Evolutionary conservation across 257 asterid species (phyloP).

Genomic region (Salvia rosmarinus): DNA sequence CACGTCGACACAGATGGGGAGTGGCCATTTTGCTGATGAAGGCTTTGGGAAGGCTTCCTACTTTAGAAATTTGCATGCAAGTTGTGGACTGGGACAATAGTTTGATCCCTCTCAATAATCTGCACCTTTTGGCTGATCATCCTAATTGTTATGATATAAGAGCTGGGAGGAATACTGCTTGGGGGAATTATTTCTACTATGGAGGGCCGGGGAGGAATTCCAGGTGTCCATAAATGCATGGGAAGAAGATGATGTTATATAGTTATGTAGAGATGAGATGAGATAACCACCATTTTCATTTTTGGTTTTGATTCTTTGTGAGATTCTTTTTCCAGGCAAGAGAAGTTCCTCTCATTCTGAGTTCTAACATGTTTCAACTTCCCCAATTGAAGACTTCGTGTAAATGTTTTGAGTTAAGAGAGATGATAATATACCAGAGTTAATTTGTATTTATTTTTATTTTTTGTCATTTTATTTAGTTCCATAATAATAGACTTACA

Average conservation of each 20-base stretch:
- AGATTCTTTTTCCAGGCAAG: conserved; percentile 45
- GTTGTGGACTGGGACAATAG: conserved; percentile 95
- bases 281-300: conserved; percentile 1
- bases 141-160: conserved; percentile 76
- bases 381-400: conserved; percentile 47
- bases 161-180: conserved; percentile 80
- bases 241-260: neutral
- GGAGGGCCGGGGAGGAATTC: conserved; percentile 93
- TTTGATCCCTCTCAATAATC: conserved; percentile 66
- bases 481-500: too few species aligned
- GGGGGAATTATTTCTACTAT: conserved; percentile 92
- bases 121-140: conserved; percentile 88
- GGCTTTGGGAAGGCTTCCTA: conserved; percentile 87
- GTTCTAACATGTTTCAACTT: conserved; percentile 34
- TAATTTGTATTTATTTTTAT: neutral
- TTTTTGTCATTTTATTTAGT: too few species aligned
- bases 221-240: conserved; percentile 62
- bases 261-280: conserved; percentile 38
- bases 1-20: conserved; percentile 93
- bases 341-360: conserved; percentile 21
- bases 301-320: conserved; percentile 40
- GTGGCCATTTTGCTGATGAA: conserved; percentile 87
- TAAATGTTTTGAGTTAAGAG: conserved; percentile 43
- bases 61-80: conserved; percentile 77
- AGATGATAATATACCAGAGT: conserved; percentile 32